Conservation (phyloP, 2,329 filamentous ascomycete species). For the Calycina herbarum region DNA sequence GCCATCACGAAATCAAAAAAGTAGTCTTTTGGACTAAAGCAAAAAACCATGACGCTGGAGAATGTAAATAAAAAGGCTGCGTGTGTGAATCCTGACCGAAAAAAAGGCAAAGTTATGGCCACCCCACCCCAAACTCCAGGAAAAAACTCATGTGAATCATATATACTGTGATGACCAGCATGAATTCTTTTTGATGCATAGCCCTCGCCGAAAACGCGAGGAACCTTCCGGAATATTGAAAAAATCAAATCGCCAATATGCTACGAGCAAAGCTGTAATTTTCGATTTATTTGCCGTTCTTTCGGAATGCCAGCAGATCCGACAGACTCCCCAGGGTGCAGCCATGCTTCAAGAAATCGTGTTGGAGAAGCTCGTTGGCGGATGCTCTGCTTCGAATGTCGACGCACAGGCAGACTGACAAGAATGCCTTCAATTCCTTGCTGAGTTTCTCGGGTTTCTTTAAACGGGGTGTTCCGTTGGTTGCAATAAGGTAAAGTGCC, state of each 20-base stretch:
- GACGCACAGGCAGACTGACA: conserved; percentile 94
- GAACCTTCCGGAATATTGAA: neutral
- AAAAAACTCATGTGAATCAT: conserved; percentile 4
- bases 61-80: neutral
- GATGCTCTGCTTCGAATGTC: conserved; percentile 94
- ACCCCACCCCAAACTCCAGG: neutral
- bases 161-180: conserved; percentile 5
- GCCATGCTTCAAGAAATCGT: conserved; percentile 93
- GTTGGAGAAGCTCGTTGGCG: conserved; percentile 81
- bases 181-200: conserved; percentile 2
- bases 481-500: conserved; percentile 95
- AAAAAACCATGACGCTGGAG: neutral
- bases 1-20: neutral
- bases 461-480: conserved; percentile 91
- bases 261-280: conserved; percentile 5
- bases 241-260: conserved; percentile 14
- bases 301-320: conserved; percentile 86
- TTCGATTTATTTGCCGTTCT: conserved; percentile 58
- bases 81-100: conserved; percentile 3
- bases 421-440: conserved; percentile 96
- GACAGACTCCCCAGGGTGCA: conserved; percentile 81
- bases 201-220: neutral
- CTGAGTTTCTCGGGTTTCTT: conserved; percentile 98
- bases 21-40: neutral
- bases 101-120: conserved; percentile 4